phyloP scores from a whole-genome alignment of 305 asterid genomes.

The Coffea humblotiana region DNA sequence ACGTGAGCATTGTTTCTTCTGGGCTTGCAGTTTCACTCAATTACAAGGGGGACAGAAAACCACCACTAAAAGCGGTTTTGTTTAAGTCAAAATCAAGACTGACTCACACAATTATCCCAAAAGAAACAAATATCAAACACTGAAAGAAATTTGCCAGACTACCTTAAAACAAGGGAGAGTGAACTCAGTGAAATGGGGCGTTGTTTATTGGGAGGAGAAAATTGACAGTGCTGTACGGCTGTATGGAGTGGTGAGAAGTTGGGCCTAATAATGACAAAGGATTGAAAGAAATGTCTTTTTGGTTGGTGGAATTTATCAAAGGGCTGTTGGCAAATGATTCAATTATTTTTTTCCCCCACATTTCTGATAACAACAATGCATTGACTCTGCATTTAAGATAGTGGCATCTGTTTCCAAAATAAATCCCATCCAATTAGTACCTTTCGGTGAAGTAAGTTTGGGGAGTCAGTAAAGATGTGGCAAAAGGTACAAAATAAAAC shows the following conservation, averaged over 20 bases:
- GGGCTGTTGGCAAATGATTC: conserved; percentile 5
- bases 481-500: neutral
- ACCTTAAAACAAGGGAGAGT: neutral
- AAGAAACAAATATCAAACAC: neutral
- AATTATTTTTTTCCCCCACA: neutral
- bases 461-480: neutral
- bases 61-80: conserved; percentile 17
- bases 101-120: neutral
- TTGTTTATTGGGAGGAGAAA: conserved; percentile 8
- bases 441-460: neutral
- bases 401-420: neutral
- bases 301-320: conserved; percentile 27
- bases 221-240: conserved; percentile 6
- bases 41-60: conserved; percentile 34
- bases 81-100: conserved; percentile 11
- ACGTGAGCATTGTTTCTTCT: conserved; percentile 15
- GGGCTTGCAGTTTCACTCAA: conserved; percentile 27
- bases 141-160: neutral
- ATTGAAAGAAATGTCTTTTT: conserved; percentile 13
- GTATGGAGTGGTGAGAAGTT: conserved; percentile 2
- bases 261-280: conserved; percentile 20
- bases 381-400: conserved; percentile 33
- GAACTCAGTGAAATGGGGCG: neutral
- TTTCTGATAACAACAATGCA: conserved; percentile 22
- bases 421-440: neutral